Conservation (phyloP, 208 protist species). For the Leishmania tropica region DNA sequence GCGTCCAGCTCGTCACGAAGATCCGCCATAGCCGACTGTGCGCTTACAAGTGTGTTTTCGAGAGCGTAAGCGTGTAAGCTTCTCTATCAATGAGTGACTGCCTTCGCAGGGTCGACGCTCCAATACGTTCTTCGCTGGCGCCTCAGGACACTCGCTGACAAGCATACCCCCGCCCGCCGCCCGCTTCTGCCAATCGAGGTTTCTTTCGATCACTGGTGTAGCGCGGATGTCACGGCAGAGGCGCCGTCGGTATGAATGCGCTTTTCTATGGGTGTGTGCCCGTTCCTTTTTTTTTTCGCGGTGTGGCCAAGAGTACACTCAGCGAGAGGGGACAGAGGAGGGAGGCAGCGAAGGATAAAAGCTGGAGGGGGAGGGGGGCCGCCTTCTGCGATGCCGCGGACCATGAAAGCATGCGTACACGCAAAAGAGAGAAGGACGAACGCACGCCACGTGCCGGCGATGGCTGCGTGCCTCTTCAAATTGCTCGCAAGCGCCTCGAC, state of each 20-base stretch:
- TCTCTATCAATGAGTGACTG: background rate
- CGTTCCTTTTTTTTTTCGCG: background rate
- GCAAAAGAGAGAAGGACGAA: background rate
- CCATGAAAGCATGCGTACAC: background rate
- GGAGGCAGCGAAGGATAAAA: background rate
- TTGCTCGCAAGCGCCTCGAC: too few relatives aligned
- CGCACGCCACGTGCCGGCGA: background rate
- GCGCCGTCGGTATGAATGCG: background rate
- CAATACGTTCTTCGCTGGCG: background rate
- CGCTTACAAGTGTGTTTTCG: background rate
- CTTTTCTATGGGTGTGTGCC: background rate
- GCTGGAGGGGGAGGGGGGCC: background rate
- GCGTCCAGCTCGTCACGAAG: slow-evolving; percentile 75
- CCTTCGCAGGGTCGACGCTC: background rate
- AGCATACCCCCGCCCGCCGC: background rate
- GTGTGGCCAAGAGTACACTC: background rate
- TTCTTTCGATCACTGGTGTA: background rate
- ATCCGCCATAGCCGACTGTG: slow-evolving; percentile 12
- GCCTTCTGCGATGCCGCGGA: background rate
- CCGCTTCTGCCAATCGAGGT: background rate
- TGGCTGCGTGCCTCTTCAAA: background rate
- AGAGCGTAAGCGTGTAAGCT: background rate
- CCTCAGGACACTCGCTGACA: background rate
- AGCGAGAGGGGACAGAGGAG: background rate
- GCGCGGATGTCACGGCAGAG: background rate